Base-by-base conservation (phyloP, 495 filamentous ascomycete species). In the Umbilicaria muhlenbergii region DNA sequence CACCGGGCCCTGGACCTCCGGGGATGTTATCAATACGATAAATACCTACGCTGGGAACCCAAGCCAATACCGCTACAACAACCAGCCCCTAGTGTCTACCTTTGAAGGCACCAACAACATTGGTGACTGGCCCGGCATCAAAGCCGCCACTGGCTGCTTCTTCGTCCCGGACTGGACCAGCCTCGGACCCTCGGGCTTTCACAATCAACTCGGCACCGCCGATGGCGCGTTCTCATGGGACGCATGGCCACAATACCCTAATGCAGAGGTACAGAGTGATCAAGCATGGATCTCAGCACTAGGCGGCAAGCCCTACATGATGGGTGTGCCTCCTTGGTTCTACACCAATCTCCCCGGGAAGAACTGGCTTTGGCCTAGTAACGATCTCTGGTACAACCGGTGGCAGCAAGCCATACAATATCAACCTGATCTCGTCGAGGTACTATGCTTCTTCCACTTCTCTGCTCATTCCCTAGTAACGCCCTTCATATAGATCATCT, bases 321-420 rank as follows among this genome's bases (percentile, higher is more conserved):
- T 85, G 81, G 72, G 74, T 13, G 75, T 83, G 12, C 78, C 78
- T 13, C 82, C 82, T 1, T 85, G 78, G 74, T 86, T 86, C 57
- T 88, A 81, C 49, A 69, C 67, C 53, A 78, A 81, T 41, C 63
- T 86, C 14, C 77, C 81, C 0, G 62, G 63, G 46, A 87, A 87
- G 55, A 82, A 84, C 49, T 86, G 81, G 81, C 68, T 82, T 24
- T 83, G 74, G 56, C 71, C 73, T 2, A 74, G 77, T 32, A 82
- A 85, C 46, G 70, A 74, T 32, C 62, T 86, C 3, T 88, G 83
- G 83, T 72, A 74, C 39, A 69, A 78, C 44, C 74, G 84, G 5
- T 91, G 83, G 84, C 61, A 75, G 42, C 72, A 86, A 41, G 71
- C 75, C 1, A 38, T 80, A 32, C 68, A 75, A 5, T 53, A 86